phyloP scores from a whole-genome alignment of 495 filamentous ascomycete species.

The Hypomontagnella monticulosa region DNA sequence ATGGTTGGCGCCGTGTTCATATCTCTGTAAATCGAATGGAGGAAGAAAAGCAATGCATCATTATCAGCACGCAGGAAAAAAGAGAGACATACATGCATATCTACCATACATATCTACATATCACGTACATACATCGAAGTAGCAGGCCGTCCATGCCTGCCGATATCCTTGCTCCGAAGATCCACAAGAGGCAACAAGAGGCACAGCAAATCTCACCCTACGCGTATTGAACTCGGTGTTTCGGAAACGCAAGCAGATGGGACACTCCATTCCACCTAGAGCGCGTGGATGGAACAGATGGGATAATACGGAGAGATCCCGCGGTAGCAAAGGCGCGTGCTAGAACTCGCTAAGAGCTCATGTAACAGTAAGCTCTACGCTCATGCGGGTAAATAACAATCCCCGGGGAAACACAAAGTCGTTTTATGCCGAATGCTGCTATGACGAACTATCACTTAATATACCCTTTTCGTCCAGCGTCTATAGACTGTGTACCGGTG shows the following conservation, averaged over 20 bases:
- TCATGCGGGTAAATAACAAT: constrained; percentile 40
- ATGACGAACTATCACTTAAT: constrained; percentile 34
- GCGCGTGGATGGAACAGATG: constrained; percentile 7
- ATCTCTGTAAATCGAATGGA: constrained; percentile 33
- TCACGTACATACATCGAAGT: constrained; percentile 10
- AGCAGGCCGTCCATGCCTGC: constrained; percentile 12
- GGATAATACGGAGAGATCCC: constrained; percentile 18
- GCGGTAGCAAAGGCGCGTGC: constrained; percentile 1
- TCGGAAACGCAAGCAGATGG: constrained; percentile 30
- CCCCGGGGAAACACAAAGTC: constrained; percentile 17
- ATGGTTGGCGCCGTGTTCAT: constrained; percentile 35
- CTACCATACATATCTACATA: background rate
- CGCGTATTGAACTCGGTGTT: constrained; percentile 38
- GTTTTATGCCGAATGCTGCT: constrained; percentile 30
- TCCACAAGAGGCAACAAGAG: constrained; percentile 31
- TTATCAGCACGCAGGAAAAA: constrained; percentile 12
- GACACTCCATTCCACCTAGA: constrained; percentile 18
- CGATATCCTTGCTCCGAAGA: constrained; percentile 18
- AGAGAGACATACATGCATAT: constrained; percentile 6
- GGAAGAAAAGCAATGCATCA: constrained; percentile 11
- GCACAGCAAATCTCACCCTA: constrained; percentile 17
- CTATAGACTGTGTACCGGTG: constrained; percentile 27
- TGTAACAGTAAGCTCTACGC: constrained; percentile 40
- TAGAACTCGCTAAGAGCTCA: constrained; percentile 23
- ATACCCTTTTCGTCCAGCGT: constrained; percentile 29